Conservation (phyloP, 805 yeast genomes). For the Kodamaea kaohsiungensis region DNA sequence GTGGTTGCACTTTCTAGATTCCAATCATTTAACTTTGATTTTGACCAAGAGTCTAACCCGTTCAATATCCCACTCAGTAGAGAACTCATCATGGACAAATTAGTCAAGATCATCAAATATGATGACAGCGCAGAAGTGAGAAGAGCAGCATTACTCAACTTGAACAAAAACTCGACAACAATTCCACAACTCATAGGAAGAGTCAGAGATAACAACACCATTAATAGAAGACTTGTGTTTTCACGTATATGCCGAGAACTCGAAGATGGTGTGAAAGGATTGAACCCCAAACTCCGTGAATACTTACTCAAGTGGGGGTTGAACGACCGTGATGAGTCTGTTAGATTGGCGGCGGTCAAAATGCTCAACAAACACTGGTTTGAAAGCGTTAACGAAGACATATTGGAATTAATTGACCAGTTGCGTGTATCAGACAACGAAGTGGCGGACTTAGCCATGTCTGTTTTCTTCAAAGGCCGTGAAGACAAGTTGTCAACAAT, state of each 20-base stretch:
- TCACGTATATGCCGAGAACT: constrained; percentile 66
- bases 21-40: constrained; percentile 48
- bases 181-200: constrained; percentile 67
- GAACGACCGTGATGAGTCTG: constrained; percentile 78
- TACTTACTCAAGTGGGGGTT: constrained; percentile 80
- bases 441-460: constrained; percentile 68
- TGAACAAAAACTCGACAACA: constrained; percentile 56
- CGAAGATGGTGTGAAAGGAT: constrained; percentile 51
- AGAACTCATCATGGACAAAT: constrained; percentile 10
- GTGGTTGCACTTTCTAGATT: constrained; percentile 76
- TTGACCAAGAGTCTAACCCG: constrained; percentile 32
- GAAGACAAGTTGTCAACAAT: constrained; percentile 63
- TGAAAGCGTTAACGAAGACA: constrained; percentile 62
- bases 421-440: constrained; percentile 69
- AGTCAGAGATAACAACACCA: constrained; percentile 75
- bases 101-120: constrained; percentile 52
- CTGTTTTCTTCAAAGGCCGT: constrained; percentile 58
- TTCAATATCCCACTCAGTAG: constrained; percentile 14
- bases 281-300: constrained; percentile 60
- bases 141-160: constrained; percentile 74
- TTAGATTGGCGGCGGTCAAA: constrained; percentile 67
- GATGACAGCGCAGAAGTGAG: constrained; percentile 90
- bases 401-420: constrained; percentile 69
- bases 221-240: constrained; percentile 72
- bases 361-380: constrained; percentile 78